phyloP scores from a whole-genome alignment of 2,329 filamentous ascomycete genomes.

The Colletotrichum trifolii region DNA sequence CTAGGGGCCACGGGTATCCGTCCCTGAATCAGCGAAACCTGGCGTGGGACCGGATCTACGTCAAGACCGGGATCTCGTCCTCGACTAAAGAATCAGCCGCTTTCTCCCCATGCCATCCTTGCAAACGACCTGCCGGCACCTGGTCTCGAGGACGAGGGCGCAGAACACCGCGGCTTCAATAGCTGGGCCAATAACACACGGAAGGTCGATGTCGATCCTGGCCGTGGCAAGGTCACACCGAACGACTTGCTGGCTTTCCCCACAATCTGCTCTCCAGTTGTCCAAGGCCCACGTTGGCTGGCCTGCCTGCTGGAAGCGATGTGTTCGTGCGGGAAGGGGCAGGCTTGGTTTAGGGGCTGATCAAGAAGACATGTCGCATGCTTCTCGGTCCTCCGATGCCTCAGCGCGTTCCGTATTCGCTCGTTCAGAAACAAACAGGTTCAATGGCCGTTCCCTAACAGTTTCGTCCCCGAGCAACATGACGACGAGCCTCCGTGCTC shows the following conservation, averaged over 20 bases:
- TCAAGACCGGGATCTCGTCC: conserved; percentile 40
- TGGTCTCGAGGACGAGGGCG: conserved; percentile 33
- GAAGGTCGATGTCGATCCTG: conserved; percentile 29
- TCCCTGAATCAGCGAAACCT: conserved; percentile 35
- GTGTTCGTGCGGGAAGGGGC: conserved; percentile 25
- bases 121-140: conserved; percentile 37
- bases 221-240: conserved; percentile 33
- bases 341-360: conserved; percentile 26
- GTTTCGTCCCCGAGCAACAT: conserved; percentile 27
- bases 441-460: conserved; percentile 15
- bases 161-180: conserved; percentile 34
- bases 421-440: conserved; percentile 16
- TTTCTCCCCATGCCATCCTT: conserved; percentile 33
- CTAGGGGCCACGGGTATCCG: conserved; percentile 25
- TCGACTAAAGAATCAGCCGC: conserved; percentile 28
- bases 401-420: conserved; percentile 23
- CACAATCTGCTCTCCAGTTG: conserved; percentile 25
- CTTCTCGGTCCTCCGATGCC: conserved; percentile 13
- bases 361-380: conserved; percentile 21
- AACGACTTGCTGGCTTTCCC: conserved; percentile 28
- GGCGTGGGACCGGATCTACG: conserved; percentile 34
- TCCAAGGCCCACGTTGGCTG: conserved; percentile 24
- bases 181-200: conserved; percentile 34
- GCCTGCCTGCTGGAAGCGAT: conserved; percentile 24
- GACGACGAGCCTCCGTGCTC: conserved; percentile 19